phyloP scores from a whole-genome alignment of 257 asterid species.

The Catharanthus roseus region DNA sequence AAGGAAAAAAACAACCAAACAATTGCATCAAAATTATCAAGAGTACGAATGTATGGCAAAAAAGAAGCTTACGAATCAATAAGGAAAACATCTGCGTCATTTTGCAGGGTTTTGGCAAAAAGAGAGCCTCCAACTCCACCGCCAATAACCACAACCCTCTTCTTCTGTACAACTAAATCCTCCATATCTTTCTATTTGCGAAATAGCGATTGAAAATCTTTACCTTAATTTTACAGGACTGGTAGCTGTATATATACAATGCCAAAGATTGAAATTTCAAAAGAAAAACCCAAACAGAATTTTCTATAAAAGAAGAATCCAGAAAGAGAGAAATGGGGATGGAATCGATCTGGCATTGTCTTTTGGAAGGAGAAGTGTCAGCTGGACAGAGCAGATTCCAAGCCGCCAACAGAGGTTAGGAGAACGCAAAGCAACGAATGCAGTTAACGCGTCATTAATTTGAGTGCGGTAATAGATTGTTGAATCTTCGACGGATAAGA shows the following conservation, averaged over 20 bases:
- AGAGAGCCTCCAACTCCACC: slow-evolving; percentile 80
- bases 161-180: slow-evolving; percentile 32
- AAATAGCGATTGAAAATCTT: too few species aligned
- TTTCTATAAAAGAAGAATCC: background rate
- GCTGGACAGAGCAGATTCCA: background rate
- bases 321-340: background rate
- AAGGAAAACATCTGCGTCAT: slow-evolving; percentile 51
- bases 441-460: too few species aligned
- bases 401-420: background rate
- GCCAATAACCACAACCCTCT: slow-evolving; percentile 69
- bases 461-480: too few species aligned
- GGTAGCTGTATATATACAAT: background rate
- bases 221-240: too few species aligned
- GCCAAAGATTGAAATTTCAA: background rate
- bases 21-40: background rate
- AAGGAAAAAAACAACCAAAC: background rate
- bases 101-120: slow-evolving; percentile 59
- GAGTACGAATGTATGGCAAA: background rate
- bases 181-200: slow-evolving; percentile 18
- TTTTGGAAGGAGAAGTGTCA: background rate
- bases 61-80: slow-evolving; percentile 59
- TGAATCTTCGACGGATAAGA: too few species aligned
- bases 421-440: too few species aligned
- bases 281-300: background rate
- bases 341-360: background rate